These are phyloP conservation scores for Hypoxylon sp. DNA, from an alignment of 2,329 filamentous ascomycete genomes.

Conservation along the genomic window DNA sequence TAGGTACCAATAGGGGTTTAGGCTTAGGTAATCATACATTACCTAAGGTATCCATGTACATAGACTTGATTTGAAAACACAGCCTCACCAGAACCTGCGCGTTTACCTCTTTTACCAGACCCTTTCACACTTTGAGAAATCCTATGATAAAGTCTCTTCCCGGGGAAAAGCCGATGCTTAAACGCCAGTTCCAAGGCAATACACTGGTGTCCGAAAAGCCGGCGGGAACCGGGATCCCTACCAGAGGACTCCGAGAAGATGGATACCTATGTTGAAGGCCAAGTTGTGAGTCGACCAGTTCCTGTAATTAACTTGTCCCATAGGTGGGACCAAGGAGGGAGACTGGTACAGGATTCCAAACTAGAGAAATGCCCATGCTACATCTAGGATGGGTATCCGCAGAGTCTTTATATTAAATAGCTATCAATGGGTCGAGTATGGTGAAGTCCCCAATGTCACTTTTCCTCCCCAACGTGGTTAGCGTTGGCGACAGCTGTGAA, in stretches of 20 bases:
- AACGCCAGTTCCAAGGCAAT: neutral
- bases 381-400: neutral
- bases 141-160: neutral
- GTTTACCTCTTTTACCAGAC: neutral
- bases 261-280: neutral
- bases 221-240: neutral
- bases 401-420: neutral
- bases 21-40: neutral
- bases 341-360: neutral
- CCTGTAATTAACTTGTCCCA: neutral
- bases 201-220: neutral
- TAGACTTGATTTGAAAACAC: neutral
- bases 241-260: neutral
- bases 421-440: conserved; percentile 4
- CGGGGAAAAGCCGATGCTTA: neutral
- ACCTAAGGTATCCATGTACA: too few species aligned
- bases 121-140: neutral
- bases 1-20: neutral
- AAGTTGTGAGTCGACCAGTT: neutral
- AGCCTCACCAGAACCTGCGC: neutral
- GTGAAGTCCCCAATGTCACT: neutral
- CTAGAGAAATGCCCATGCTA: neutral
- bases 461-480: neutral
- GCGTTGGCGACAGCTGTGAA: neutral
- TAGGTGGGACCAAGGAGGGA: neutral